Evolutionary conservation across 768 basidiomycete genomes (phyloP), one percentile per base, ranked within the genome.

Genomic region (Suillus clintonianus): DNA sequence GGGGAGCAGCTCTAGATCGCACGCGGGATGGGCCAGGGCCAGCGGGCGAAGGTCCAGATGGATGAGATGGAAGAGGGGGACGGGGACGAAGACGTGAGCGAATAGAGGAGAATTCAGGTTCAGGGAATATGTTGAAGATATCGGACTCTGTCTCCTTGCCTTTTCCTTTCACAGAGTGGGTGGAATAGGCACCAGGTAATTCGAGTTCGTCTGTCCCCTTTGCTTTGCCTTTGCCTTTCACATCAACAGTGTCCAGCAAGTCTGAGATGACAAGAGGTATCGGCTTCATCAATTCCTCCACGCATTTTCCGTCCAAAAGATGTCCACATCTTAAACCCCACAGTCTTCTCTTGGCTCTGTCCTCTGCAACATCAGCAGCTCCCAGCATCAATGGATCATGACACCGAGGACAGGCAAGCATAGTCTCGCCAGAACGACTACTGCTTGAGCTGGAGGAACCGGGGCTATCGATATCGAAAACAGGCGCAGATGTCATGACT

Each of bases 291-390:
- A 93, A 67, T 66, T 82, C 79, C 64, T 82, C 82, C 2, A 89
- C 74, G 67, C 91, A 94, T 72, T 89, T 90, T 56, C 90, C 92
- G 66, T 93, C 91, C 0, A 93, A 80, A 68, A 94, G 74, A 70
- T 94, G 92, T 0, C 91, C 91, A 59, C 91, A 94, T 45, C 89
- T 79, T 64, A 94, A 75, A 2, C 83, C 86, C 91, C 90, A 93
- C 9, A 93, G 76, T 48, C 84, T 82, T 60, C 81, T 77, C 42
- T 74, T 75, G 45, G 77, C 77, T 45, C 76, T 79, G 41, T 85
- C 86, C 51, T 80, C 76, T 17, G 78, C 76, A n/a, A 86, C 77
- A 14, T 81, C 83, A 2, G 79, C 78, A 54, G 83, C 80, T 41
- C 81, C 78, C 34, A 89, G 78, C 11, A 89, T 73, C 5, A 93